These are phyloP conservation scores for Eimeria acervulina DNA, from an alignment of 169 alveolate species.

Conservation along the genomic window DNA sequence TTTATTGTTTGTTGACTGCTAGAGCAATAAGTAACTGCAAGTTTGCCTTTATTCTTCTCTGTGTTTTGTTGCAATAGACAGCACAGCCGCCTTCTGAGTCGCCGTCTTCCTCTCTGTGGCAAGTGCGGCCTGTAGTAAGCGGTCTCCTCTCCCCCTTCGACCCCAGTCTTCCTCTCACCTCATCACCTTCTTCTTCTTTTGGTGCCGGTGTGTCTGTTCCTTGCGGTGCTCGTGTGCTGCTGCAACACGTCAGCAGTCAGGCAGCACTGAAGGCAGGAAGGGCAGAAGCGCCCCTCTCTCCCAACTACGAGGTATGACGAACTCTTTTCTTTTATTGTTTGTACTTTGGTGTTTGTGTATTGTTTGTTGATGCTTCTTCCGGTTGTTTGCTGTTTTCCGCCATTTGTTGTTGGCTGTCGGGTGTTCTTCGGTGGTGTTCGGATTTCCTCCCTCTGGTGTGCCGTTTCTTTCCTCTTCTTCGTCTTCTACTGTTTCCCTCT, in stretches of 20 bases:
- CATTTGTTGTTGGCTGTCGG: neutral
- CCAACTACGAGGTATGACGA: conserved; percentile 48
- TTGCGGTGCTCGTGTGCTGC: conserved; percentile 41
- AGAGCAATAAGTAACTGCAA: neutral
- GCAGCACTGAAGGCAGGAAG: conserved; percentile 35
- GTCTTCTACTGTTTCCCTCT: neutral
- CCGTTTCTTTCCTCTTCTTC: neutral
- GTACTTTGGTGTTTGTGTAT: neutral
- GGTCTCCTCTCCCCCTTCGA: neutral
- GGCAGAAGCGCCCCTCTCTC: conserved; percentile 63
- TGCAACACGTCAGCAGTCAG: conserved; percentile 59
- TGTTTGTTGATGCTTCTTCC: neutral
- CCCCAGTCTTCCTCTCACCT: conserved; percentile 5
- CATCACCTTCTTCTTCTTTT: neutral
- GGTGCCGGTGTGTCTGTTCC: conserved; percentile 77
- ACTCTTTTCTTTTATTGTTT: too few relatives aligned
- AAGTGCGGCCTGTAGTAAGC: conserved; percentile 6
- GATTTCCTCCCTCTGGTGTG: neutral
- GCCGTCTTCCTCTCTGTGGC: conserved; percentile 2
- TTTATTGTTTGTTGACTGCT: neutral
- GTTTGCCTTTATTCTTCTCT: neutral
- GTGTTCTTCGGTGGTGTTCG: neutral
- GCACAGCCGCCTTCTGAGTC: conserved; percentile 32
- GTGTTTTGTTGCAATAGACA: neutral
- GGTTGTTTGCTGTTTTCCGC: neutral